Base-by-base conservation (phyloP, 306 rosid species). In the Arachis hypogaea region DNA sequence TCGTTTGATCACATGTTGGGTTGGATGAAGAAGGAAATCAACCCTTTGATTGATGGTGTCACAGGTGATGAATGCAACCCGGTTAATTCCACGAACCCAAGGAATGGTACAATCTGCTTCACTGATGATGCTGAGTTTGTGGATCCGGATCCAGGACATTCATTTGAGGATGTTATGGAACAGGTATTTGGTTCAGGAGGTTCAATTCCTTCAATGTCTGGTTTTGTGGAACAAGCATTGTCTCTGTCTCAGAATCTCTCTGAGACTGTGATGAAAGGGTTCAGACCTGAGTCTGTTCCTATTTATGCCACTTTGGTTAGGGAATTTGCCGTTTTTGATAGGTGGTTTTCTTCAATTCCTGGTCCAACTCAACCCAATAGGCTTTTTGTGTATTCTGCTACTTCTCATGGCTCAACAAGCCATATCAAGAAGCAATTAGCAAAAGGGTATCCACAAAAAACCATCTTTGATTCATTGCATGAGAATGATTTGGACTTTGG, bases 91-190 rank as follows among this genome's bases (percentile, higher is more conserved):
- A 85, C 84, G 5, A 67, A 14, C 28, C 68, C 82, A 11, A 82
- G 60, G 69, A 73, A 82, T 5, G 65, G 77, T 63, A 72, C 95
- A 29, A 82, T 94, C 36, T 94, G 99, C 74, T 92, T 92, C 92
- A 84, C 82, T 0, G 98, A 92, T 62, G 98, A 89, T 64, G 96
- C 99, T 0, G 93, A 90, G 78, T 94, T 88, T 44, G 98, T 95
- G 85, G 99, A 95, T 85, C 99, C 99, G 82, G 98, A 95, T 90
- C 99, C 98, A 8, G 98, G 99, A 0, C 99, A 95, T 76, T 92
- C 99, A 0, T 95, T 95, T 68, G 98, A 95, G 28, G 99, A 79
- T 18, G 99, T 95, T 12, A 70, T 80, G 50, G 85, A 88, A 43
- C 99, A 95, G 83, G 98, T 95, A 60, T 95, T 95, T 56, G 99